Conservation (phyloP, 208 protist species). For the Novymonas esmeraldas region DNA sequence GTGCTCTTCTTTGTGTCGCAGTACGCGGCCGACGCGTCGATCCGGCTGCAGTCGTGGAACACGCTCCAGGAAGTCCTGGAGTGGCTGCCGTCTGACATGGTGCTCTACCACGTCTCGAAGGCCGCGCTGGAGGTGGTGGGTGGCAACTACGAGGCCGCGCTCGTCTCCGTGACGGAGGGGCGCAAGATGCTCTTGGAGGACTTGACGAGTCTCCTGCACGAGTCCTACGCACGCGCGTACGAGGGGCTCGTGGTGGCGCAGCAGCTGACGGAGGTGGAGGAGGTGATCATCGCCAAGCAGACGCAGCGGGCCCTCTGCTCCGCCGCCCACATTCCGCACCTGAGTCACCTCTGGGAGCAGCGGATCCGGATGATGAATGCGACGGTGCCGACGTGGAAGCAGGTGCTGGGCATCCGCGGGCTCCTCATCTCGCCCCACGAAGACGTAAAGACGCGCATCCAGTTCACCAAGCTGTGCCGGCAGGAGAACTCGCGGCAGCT, state of each 20-base stretch:
- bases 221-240: conserved; percentile 93
- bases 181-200: conserved; percentile 74
- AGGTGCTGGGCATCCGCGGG: conserved; percentile 93
- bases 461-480: conserved; percentile 96
- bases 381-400: conserved; percentile 96
- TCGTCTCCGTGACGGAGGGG: conserved; percentile 51
- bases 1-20: conserved; percentile 75
- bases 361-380: conserved; percentile 92
- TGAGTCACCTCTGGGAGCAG: conserved; percentile 90
- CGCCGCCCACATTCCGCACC: conserved; percentile 73
- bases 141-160: conserved; percentile 60
- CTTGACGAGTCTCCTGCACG: conserved; percentile 75
- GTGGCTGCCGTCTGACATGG: conserved; percentile 64
- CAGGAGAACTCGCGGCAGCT: conserved; percentile 73
- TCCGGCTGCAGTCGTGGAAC: conserved; percentile 79
- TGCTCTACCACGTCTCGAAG: conserved; percentile 66
- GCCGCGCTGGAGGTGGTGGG: conserved; percentile 63
- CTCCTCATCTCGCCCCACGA: conserved; percentile 93
- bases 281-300: conserved; percentile 94
- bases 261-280: conserved; percentile 98
- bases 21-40: conserved; percentile 86
- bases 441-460: conserved; percentile 96
- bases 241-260: conserved; percentile 95
- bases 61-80: conserved; percentile 52
- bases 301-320: conserved; percentile 57